Conservation (phyloP, 2,329 filamentous ascomycete genomes). For the Cladophialophora psammophila region DNA sequence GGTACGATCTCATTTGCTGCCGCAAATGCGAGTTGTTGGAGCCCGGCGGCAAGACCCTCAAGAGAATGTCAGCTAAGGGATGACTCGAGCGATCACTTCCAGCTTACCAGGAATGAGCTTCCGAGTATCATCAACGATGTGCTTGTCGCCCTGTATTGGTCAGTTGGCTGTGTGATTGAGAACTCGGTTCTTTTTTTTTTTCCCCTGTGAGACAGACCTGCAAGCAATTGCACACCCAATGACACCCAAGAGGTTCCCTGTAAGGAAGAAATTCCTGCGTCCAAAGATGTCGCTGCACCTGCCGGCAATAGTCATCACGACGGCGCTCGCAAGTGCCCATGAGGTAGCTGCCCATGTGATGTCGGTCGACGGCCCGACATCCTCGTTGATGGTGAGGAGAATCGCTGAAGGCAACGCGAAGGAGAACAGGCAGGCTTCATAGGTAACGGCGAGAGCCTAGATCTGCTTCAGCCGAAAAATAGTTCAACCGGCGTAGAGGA, state of each 20-base stretch:
- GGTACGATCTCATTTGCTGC: conserved; percentile 28
- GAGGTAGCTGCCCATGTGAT: conserved; percentile 25
- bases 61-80: conserved; percentile 1
- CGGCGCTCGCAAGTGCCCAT: conserved; percentile 21
- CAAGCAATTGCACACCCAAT: conserved; percentile 25
- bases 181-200: background rate
- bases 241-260: conserved; percentile 24
- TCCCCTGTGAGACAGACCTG: background rate
- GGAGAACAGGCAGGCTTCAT: conserved; percentile 25
- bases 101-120: conserved; percentile 22
- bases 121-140: conserved; percentile 25
- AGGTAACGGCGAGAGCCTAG: conserved; percentile 30
- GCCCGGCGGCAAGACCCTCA: conserved; percentile 20
- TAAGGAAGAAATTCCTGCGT: conserved; percentile 24
- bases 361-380: conserved; percentile 25
- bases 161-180: background rate
- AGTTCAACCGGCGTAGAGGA: background rate
- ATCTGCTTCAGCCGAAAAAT: background rate
- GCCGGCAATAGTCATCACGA: conserved; percentile 26
- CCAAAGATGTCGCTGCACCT: conserved; percentile 30
- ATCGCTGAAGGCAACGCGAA: conserved; percentile 22
- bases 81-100: background rate
- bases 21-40: conserved; percentile 28
- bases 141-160: conserved; percentile 19
- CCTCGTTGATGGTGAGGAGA: conserved; percentile 27